Evolutionary conservation across 2,329 filamentous ascomycete genomes (phyloP).

Genomic region (Escovopsis weberi): DNA sequence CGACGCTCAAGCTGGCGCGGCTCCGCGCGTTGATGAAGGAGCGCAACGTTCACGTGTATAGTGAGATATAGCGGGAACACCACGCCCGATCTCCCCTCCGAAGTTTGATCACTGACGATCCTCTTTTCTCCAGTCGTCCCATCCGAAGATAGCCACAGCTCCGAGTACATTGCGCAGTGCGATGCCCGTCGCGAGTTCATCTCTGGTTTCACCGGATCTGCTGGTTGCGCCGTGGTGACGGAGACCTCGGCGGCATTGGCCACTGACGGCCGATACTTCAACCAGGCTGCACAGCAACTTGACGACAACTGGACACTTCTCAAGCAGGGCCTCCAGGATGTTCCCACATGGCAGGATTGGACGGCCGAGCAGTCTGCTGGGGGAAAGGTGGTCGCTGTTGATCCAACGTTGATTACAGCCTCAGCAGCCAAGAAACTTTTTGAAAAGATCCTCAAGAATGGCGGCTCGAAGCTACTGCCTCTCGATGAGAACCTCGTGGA

Average conservation of each 20-base stretch:
- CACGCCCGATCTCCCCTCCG: not conserved
- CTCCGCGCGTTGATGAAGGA: constrained; percentile 79
- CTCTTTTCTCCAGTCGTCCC: constrained; percentile 55
- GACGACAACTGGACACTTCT: constrained; percentile 83
- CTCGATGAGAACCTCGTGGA: constrained; percentile 81
- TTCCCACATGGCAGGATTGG: constrained; percentile 98
- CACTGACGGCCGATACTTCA: constrained; percentile 96
- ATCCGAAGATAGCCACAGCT: constrained; percentile 93
- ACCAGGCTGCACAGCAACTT: constrained; percentile 82
- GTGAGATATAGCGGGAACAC: constrained; percentile 36
- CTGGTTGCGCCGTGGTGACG: constrained; percentile 82
- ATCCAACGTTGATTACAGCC: constrained; percentile 71
- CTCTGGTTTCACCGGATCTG: constrained; percentile 87
- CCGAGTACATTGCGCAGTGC: constrained; percentile 94
- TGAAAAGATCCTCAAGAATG: constrained; percentile 77
- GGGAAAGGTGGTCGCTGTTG: constrained; percentile 80
- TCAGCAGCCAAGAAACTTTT: constrained; percentile 51
- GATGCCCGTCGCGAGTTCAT: constrained; percentile 86
- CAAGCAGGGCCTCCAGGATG: constrained; percentile 85
- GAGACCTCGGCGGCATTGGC: constrained; percentile 76
- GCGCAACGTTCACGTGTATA: constrained; percentile 79
- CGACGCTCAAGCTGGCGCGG: constrained; percentile 57
- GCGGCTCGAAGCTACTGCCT: constrained; percentile 60
- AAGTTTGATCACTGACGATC: not conserved
- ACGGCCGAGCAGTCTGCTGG: constrained; percentile 70